These are phyloP conservation scores for Colletotrichum navitas DNA, from an alignment of 2,329 filamentous ascomycete genomes.

Conservation along the genomic window DNA sequence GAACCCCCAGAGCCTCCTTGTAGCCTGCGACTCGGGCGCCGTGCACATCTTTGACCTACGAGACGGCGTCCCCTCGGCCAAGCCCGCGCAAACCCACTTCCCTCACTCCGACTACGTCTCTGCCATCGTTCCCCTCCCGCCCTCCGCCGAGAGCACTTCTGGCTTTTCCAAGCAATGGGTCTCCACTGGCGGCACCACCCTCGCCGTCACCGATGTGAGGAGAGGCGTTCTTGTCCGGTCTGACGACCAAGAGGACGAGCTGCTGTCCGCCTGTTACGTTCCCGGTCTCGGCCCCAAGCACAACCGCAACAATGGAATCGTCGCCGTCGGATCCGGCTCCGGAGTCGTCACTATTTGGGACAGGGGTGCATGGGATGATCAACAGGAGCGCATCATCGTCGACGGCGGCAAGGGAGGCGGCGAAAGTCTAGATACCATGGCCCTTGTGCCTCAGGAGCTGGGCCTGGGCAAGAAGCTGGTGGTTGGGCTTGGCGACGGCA, in stretches of 20 bases:
- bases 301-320: constrained; percentile 76
- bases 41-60: constrained; percentile 91
- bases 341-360: constrained; percentile 96
- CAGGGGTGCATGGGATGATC: constrained; percentile 93
- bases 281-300: constrained; percentile 78
- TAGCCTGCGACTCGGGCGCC: constrained; percentile 90
- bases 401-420: constrained; percentile 72
- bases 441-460: constrained; percentile 77
- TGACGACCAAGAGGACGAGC: constrained; percentile 94
- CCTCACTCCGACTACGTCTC: constrained; percentile 96
- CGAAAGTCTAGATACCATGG: constrained; percentile 85
- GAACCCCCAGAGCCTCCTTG: constrained; percentile 87
- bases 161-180: constrained; percentile 96
- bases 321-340: constrained; percentile 80
- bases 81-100: constrained; percentile 82
- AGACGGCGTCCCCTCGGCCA: constrained; percentile 67
- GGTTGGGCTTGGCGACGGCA: constrained; percentile 85
- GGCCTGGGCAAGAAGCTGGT: constrained; percentile 80
- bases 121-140: constrained; percentile 84
- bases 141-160: constrained; percentile 83
- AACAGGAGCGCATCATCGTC: constrained; percentile 88
- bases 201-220: constrained; percentile 90
- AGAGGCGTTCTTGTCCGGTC: constrained; percentile 88
- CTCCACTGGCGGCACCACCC: constrained; percentile 89
- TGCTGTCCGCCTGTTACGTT: constrained; percentile 85